phyloP scores from a whole-genome alignment of 805 yeast species.

The Myxozyma kluyveri region DNA sequence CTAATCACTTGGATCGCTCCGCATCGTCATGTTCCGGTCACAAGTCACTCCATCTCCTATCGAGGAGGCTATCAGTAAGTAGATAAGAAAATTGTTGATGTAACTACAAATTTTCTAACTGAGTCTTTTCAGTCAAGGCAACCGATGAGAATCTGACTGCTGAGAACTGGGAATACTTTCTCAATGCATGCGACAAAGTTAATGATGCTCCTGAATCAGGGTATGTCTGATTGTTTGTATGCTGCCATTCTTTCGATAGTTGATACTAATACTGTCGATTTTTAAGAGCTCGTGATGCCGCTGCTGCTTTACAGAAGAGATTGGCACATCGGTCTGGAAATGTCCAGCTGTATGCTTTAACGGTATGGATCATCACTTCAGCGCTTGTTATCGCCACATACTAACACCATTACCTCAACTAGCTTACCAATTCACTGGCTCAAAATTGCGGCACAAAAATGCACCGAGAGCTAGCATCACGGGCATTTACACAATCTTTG shows the following conservation, averaged over 20 bases:
- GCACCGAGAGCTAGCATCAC: constrained; percentile 60
- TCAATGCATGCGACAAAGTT: constrained; percentile 67
- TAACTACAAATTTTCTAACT: background rate
- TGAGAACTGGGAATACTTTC: constrained; percentile 66
- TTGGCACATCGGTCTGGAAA: constrained; percentile 59
- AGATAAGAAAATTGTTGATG: constrained; percentile 14
- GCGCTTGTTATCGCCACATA: constrained; percentile 43
- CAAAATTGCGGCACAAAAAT: constrained; percentile 75
- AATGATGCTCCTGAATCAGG: constrained; percentile 59
- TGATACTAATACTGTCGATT: background rate
- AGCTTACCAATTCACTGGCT: constrained; percentile 55
- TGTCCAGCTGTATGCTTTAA: constrained; percentile 57
- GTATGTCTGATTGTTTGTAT: constrained; percentile 12
- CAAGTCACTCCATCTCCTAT: constrained; percentile 10
- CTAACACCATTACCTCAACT: constrained; percentile 39
- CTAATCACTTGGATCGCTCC: background rate
- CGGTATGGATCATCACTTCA: constrained; percentile 25
- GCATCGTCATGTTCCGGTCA: constrained; percentile 15
- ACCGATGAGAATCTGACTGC: constrained; percentile 60
- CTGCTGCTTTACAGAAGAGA: constrained; percentile 48
- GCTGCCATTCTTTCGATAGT: background rate
- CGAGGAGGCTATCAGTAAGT: constrained; percentile 30
- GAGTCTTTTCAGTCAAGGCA: constrained; percentile 43
- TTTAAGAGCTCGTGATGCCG: constrained; percentile 44
- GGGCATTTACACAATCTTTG: constrained; percentile 50